These are phyloP conservation scores for Chalciporus piperatus DNA, from an alignment of 768 basidiomycete species.

Conservation along the genomic window DNA sequence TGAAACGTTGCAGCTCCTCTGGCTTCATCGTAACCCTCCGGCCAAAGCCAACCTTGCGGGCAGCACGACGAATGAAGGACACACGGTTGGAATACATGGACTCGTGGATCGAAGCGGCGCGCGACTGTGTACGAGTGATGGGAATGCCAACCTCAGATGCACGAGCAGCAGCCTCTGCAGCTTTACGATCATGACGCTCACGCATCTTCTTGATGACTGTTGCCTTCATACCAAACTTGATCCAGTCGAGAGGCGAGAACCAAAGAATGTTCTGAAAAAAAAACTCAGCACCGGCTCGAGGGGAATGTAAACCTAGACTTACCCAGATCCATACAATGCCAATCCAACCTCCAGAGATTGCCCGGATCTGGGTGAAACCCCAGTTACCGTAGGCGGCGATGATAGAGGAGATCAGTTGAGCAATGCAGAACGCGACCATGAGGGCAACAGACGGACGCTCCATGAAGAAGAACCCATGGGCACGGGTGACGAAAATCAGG, in stretches of 20 bases:
- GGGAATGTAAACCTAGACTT: conserved; percentile 29
- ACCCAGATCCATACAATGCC: conserved; percentile 98
- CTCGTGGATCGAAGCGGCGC: conserved; percentile 87
- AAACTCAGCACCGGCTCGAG: conserved; percentile 8
- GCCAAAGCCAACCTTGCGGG: conserved; percentile 85
- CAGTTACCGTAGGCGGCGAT: conserved; percentile 92
- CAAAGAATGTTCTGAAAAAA: conserved; percentile 78
- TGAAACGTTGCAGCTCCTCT: conserved; percentile 83
- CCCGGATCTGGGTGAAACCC: conserved; percentile 84
- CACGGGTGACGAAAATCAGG: conserved; percentile 93
- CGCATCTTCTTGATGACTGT: conserved; percentile 87
- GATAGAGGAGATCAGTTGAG: conserved; percentile 93
- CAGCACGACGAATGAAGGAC: conserved; percentile 86
- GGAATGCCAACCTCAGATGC: conserved; percentile 49
- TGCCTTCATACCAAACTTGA: conserved; percentile 96
- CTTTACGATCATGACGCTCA: conserved; percentile 48
- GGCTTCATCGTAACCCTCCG: conserved; percentile 77
- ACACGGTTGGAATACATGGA: conserved; percentile 95
- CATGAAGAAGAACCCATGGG: conserved; percentile 96
- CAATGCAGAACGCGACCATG: conserved; percentile 85
- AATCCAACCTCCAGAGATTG: conserved; percentile 91
- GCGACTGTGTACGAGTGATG: conserved; percentile 83
- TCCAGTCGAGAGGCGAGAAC: conserved; percentile 93
- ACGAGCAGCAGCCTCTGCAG: conserved; percentile 37
- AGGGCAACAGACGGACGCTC: conserved; percentile 90